Evolutionary conservation across 768 basidiomycete genomes (phyloP).

Genomic region (Tylopilus vinaceipallidus): DNA sequence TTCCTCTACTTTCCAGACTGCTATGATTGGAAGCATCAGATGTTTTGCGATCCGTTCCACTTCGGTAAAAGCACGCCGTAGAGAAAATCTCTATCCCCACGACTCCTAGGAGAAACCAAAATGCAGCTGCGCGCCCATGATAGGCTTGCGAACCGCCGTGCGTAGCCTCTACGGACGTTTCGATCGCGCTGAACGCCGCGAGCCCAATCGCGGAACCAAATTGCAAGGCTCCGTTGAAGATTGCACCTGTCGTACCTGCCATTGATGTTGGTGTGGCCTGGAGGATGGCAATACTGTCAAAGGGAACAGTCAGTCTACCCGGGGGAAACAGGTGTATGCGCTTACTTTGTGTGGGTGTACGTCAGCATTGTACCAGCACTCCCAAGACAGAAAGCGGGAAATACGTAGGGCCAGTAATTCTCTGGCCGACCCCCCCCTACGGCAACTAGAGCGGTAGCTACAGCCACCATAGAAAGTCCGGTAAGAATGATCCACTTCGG

Average conservation of each 20-base stretch:
- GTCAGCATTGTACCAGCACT: constrained; percentile 44
- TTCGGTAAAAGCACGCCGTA: constrained; percentile 36
- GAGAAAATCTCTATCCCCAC: constrained; percentile 32
- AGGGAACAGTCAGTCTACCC: background rate
- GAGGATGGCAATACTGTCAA: constrained; percentile 48
- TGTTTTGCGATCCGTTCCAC: constrained; percentile 13
- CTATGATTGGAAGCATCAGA: background rate
- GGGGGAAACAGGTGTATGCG: background rate
- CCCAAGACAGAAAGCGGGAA: constrained; percentile 51
- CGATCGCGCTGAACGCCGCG: constrained; percentile 47
- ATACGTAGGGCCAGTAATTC: constrained; percentile 46
- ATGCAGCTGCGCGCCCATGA: constrained; percentile 42
- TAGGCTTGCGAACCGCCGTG: constrained; percentile 34
- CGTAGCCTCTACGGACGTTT: constrained; percentile 40
- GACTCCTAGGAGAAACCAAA: constrained; percentile 44
- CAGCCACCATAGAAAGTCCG: constrained; percentile 38
- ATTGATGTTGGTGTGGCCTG: constrained; percentile 45
- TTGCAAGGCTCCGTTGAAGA: constrained; percentile 55
- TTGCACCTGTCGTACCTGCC: constrained; percentile 53
- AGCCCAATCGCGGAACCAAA: constrained; percentile 51
- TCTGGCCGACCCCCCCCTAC: constrained; percentile 39
- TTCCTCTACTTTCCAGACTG: background rate
- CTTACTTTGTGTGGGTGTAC: constrained; percentile 50
- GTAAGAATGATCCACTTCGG: constrained; percentile 47
- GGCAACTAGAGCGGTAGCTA: constrained; percentile 42